Conservation (phyloP, 768 basidiomycete genomes). For the Roridomyces roridus region DNA sequence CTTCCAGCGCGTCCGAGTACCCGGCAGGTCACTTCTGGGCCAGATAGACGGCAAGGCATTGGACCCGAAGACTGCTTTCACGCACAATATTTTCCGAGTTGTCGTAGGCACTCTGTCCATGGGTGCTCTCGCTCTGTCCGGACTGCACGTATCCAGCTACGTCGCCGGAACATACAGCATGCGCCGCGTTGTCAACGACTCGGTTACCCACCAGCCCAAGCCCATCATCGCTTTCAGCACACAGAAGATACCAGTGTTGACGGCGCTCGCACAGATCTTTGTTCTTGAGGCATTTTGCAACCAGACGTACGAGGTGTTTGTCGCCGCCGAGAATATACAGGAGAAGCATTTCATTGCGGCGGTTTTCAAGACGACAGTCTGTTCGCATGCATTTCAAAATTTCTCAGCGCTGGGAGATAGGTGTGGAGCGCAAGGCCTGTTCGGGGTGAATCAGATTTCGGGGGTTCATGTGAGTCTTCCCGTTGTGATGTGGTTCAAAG, state of each 20-base stretch:
- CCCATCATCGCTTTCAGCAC: conserved; percentile 46
- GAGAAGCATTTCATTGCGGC: conserved; percentile 34
- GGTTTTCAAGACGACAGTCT: conserved; percentile 35
- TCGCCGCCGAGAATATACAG: neutral
- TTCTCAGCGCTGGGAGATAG: conserved; percentile 34
- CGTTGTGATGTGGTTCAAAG: neutral
- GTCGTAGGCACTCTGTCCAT: conserved; percentile 38
- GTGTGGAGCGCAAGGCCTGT: conserved; percentile 47
- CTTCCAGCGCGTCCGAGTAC: conserved; percentile 42
- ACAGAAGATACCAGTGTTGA: conserved; percentile 42
- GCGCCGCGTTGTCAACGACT: conserved; percentile 30
- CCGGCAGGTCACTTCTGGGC: conserved; percentile 39
- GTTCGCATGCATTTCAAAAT: conserved; percentile 29
- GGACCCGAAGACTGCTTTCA: conserved; percentile 26
- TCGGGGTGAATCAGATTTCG: conserved; percentile 38
- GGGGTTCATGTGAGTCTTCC: conserved; percentile 32
- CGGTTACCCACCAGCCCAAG: conserved; percentile 8
- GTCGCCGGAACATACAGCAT: conserved; percentile 34
- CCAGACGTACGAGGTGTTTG: conserved; percentile 5
- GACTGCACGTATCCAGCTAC: conserved; percentile 26
- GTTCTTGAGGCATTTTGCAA: conserved; percentile 36
- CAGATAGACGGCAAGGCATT: conserved; percentile 12
- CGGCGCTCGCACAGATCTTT: conserved; percentile 36
- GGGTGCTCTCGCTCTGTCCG: conserved; percentile 28
- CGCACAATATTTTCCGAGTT: conserved; percentile 37